Evolutionary conservation across 495 filamentous ascomycete genomes (phyloP).

Genomic region (Xeromyces bisporus): DNA sequence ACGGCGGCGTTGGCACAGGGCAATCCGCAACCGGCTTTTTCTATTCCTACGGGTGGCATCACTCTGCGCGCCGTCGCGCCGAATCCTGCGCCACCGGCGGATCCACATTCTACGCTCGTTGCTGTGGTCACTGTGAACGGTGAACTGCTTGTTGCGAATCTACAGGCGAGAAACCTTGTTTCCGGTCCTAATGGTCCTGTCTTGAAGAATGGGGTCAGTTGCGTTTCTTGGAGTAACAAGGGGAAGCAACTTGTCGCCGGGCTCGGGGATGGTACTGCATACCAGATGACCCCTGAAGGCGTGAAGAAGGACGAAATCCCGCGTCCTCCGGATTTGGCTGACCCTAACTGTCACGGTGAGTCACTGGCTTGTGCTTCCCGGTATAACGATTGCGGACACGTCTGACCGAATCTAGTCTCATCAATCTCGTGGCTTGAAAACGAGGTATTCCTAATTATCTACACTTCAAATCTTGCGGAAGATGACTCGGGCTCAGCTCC

Average conservation of each 20-base stretch:
- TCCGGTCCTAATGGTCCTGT: constrained; percentile 46
- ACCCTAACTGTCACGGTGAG: constrained; percentile 49
- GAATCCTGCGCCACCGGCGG: constrained; percentile 53
- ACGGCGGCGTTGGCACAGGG: constrained; percentile 46
- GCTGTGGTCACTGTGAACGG: constrained; percentile 68
- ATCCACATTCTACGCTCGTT: constrained; percentile 31
- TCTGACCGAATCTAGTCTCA: constrained; percentile 42
- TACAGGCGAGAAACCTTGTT: constrained; percentile 45
- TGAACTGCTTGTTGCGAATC: constrained; percentile 65
- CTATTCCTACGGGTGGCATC: constrained; percentile 59
- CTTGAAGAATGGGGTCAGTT: constrained; percentile 60
- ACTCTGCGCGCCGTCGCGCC: constrained; percentile 59
- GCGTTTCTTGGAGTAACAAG: constrained; percentile 76
- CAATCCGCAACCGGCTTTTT: constrained; percentile 47
- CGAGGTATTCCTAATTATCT: constrained; percentile 60
- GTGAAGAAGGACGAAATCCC: constrained; percentile 60
- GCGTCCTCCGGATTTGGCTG: constrained; percentile 50
- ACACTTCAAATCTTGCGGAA: constrained; percentile 46
- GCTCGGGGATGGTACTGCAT: constrained; percentile 59
- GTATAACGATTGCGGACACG: background rate
- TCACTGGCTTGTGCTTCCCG: background rate
- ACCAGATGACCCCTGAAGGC: constrained; percentile 72
- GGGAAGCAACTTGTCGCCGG: constrained; percentile 91
- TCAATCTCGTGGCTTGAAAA: constrained; percentile 81
- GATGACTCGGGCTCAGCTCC: constrained; percentile 33